These are phyloP conservation scores for Bruguiera hainesii DNA, from an alignment of 441 rosid species.

Conservation along the genomic window DNA sequence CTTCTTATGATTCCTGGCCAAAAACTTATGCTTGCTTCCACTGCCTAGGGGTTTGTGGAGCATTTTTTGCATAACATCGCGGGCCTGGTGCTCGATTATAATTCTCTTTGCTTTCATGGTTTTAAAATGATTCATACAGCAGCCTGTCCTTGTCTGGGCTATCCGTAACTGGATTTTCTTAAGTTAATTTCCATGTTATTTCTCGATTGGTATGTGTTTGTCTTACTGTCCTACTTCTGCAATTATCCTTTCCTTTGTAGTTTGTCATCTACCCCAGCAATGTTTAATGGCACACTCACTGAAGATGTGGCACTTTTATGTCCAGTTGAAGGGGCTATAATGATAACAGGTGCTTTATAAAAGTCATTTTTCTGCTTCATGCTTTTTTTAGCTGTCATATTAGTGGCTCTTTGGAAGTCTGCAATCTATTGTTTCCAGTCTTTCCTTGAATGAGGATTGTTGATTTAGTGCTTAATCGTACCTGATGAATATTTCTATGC, in stretches of 20 bases:
- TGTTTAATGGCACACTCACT: constrained; percentile 92
- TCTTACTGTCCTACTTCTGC: not conserved
- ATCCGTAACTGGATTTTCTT: no score
- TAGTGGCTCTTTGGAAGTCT: constrained; percentile 9
- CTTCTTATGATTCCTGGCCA: no score
- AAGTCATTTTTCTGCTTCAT: constrained; percentile 14
- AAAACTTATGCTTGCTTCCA: no score
- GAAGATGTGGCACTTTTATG: constrained; percentile 64
- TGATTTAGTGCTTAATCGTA: constrained; percentile 8
- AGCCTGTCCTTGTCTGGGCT: no score
- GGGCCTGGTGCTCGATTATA: not conserved
- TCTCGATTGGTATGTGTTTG: not conserved
- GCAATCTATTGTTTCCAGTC: not conserved
- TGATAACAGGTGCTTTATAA: constrained; percentile 74
- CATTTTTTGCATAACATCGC: no score
- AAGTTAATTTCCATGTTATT: no score
- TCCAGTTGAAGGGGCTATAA: constrained; percentile 97
- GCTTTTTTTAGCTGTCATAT: not conserved
- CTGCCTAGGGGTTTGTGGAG: no score
- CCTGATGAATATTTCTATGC: constrained; percentile 16
- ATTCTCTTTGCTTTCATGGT: not conserved
- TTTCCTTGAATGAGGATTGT: constrained; percentile 10
- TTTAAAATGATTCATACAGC: no score
- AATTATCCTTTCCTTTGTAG: constrained; percentile 32
- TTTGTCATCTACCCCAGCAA: constrained; percentile 98